phyloP scores from a whole-genome alignment of 495 filamentous ascomycete species.

The Bathelium albidoporum region DNA sequence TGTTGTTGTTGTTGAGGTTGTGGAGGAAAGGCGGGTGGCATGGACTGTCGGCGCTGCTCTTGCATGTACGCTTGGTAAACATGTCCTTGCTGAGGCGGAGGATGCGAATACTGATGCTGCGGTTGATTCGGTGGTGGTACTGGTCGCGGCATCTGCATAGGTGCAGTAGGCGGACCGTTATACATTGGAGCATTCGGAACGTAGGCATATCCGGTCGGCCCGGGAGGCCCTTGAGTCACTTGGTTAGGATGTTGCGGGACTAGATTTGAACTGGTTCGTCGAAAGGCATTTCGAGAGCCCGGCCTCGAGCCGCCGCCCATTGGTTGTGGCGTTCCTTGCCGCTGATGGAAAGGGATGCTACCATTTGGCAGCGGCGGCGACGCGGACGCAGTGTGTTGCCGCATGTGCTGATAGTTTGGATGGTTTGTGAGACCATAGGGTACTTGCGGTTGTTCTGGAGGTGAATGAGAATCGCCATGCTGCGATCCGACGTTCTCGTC shows the following conservation, averaged over 20 bases:
- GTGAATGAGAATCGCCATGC: conserved; percentile 50
- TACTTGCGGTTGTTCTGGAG: conserved; percentile 50
- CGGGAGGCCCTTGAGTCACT: conserved; percentile 37
- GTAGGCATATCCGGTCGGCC: conserved; percentile 64
- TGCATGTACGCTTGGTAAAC: conserved; percentile 57
- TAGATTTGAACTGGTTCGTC: conserved; percentile 65
- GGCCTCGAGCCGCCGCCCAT: conserved; percentile 64
- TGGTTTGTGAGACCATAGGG: conserved; percentile 69
- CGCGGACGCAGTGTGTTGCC: conserved; percentile 62
- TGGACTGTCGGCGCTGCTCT: conserved; percentile 54
- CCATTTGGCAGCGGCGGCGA: conserved; percentile 87
- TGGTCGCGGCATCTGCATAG: conserved; percentile 32
- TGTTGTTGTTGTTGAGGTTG: conserved; percentile 33
- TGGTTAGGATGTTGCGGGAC: conserved; percentile 48
- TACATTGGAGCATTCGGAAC: conserved; percentile 81
- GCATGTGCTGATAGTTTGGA: conserved; percentile 63
- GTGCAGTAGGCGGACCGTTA: conserved; percentile 53
- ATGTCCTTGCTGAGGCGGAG: conserved; percentile 38
- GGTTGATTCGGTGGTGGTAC: conserved; percentile 30
- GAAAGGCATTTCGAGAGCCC: conserved; percentile 60
- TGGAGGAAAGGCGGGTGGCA: conserved; percentile 45
- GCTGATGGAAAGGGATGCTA: conserved; percentile 57
- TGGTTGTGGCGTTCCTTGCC: conserved; percentile 72
- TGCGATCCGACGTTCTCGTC: conserved; percentile 56
- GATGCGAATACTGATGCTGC: conserved; percentile 34